These are phyloP conservation scores for Umbelopsis isabellina DNA, from an alignment of 192 early-diverging fungal genomes.

Conservation along the genomic window DNA sequence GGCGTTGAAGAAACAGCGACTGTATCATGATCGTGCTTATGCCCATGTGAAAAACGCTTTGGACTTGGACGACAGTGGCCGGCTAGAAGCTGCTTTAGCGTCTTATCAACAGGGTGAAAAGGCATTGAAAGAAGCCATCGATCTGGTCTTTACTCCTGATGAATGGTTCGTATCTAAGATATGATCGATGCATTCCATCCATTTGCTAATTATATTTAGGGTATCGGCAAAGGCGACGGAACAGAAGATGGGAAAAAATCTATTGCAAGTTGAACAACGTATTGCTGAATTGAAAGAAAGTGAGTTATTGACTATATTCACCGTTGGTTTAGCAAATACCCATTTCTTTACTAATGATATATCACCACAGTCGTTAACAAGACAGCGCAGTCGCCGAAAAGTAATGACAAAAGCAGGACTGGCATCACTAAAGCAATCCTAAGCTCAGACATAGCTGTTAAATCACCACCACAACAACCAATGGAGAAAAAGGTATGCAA, in stretches of 20 bases:
- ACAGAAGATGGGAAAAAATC: slow-evolving; percentile 4
- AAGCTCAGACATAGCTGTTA: too few species aligned
- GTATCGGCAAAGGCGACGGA: not conserved
- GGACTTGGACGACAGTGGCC: slow-evolving; percentile 14
- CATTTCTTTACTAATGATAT: not conserved
- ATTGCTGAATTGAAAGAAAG: slow-evolving; percentile 10
- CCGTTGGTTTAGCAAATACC: not conserved
- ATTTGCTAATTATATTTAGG: not conserved
- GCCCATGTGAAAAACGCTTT: slow-evolving; percentile 6
- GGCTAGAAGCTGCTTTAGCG: not conserved
- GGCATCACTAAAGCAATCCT: too few species aligned
- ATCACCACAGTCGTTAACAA: not conserved
- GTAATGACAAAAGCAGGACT: not conserved
- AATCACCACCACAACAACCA: not conserved
- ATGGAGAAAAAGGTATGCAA: slow-evolving; percentile 1
- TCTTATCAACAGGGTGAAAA: not conserved
- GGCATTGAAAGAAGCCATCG: slow-evolving; percentile 4
- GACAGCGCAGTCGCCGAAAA: too few species aligned
- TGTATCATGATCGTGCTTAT: slow-evolving; percentile 19
- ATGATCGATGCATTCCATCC: not conserved
- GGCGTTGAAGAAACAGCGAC: slow-evolving; percentile 8
- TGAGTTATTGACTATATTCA: not conserved
- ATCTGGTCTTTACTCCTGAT: slow-evolving; percentile 6
- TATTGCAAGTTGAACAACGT: slow-evolving; percentile 5
- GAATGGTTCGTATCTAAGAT: not conserved